Base-by-base conservation (phyloP, 352 stramenopile species). In the Globisporangium barbulae region DNA sequence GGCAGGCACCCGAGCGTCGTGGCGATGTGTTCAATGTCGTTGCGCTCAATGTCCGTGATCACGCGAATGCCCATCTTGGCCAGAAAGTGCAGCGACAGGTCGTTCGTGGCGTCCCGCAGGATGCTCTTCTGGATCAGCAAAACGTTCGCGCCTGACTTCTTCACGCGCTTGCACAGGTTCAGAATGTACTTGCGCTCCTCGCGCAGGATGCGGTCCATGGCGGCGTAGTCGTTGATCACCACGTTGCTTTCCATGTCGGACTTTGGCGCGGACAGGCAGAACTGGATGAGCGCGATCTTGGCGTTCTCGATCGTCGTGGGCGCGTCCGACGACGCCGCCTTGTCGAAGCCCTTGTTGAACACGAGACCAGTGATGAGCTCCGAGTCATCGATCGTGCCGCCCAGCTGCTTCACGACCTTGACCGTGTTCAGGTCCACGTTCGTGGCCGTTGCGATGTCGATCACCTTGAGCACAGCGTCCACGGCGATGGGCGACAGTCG, bases 221-320 rank as follows among this genome's bases (percentile, higher is more conserved):
- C 95, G 37, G 96, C 96, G 80, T 99, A 99, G 79, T 99, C 98
- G 64, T 93, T 98, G 59, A 99, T 98, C 39, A 99, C 97, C n/a
- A 99, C 97, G 72, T 98, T 99, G 83, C 98, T 99, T 78, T 99
- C 97, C 92, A 99, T 99, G 79, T 99, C 98, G 13, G 97, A 98
- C 85, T 99, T 99, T 37, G 97, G 97, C 31, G 97, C 97, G 44
- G 93, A 99, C 7, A 99, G 84, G 70, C 97, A 99, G 76, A 99
- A 99, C 81, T 99, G 97, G 77, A 99, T 98, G n/a, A 99, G 80
- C 28, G 94, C 97, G 73, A 99, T 98, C 79, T 99, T 99, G 69
- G 98, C 97, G 76, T 99, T 98, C 68, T 98, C 88, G 65, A 99
- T 94, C n/a, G 64, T 91, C 28, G 74, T 75, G 6, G 82, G 68